Conservation (phyloP, 192 early-diverging fungal genomes). For the Podochytrium sp. region DNA sequence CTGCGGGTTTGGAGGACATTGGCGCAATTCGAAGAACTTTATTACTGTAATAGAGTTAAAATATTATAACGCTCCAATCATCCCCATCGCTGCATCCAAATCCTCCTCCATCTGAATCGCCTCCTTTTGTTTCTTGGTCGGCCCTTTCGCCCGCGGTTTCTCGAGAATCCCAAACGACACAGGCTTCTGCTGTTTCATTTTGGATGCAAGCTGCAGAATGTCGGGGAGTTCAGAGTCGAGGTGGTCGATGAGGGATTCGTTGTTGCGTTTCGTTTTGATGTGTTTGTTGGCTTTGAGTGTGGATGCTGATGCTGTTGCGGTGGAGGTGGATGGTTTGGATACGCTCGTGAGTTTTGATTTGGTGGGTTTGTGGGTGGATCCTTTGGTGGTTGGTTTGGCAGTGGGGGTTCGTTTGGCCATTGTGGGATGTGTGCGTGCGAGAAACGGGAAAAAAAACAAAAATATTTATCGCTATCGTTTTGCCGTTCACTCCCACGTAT, state of each 20-base stretch:
- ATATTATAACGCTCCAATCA: constrained; percentile 8
- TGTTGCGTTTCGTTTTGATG: neutral
- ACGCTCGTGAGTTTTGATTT: neutral
- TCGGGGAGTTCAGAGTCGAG: constrained; percentile 14
- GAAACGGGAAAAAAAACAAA: constrained; percentile 4
- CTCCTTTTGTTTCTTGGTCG: neutral
- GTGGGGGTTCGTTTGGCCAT: neutral
- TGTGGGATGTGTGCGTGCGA: neutral
- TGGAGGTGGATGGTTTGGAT: neutral
- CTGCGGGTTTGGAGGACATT: neutral
- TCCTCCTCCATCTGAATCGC: neutral
- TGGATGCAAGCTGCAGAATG: neutral
- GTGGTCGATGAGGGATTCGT: neutral
- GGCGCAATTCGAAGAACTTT: neutral
- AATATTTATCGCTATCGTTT: neutral
- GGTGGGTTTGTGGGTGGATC: too few relatives aligned
- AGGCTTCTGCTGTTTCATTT: neutral
- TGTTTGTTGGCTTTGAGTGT: neutral
- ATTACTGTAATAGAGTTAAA: neutral
- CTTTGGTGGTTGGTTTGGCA: neutral
- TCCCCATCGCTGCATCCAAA: constrained; percentile 13
- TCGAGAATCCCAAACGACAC: neutral
- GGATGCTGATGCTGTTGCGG: neutral
- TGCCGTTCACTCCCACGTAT: constrained; percentile 24
- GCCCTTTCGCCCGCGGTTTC: neutral